Evolutionary conservation across 768 basidiomycete species (phyloP).

Genomic region (Boletales sp.): DNA sequence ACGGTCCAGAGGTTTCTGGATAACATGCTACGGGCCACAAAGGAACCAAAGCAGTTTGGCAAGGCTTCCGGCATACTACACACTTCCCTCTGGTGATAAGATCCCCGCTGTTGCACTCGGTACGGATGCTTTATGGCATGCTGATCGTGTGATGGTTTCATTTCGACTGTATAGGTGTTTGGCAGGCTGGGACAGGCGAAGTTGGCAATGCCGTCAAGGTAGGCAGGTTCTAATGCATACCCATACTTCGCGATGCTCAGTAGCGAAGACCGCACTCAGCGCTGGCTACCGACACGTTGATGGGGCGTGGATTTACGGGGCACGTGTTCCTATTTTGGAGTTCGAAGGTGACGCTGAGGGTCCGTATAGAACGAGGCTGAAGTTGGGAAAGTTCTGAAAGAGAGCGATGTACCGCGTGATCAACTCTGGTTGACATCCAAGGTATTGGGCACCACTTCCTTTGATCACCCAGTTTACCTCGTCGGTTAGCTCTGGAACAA

Average conservation of each 20-base stretch:
- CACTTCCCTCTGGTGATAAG: slow-evolving; percentile 61
- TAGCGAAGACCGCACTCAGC: slow-evolving; percentile 47
- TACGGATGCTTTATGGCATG: slow-evolving; percentile 19
- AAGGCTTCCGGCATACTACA: slow-evolving; percentile 45
- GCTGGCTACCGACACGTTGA: slow-evolving; percentile 72
- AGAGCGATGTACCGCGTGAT: slow-evolving; percentile 57
- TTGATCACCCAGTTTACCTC: not conserved
- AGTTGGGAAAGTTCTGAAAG: slow-evolving; percentile 58
- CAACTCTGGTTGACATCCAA: slow-evolving; percentile 68
- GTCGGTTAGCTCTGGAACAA: slow-evolving; percentile 62
- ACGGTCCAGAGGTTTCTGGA: slow-evolving; percentile 19
- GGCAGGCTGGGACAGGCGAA: slow-evolving; percentile 53
- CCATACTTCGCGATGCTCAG: not conserved
- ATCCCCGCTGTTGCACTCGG: slow-evolving; percentile 69
- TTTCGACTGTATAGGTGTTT: slow-evolving; percentile 44
- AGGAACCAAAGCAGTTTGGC: slow-evolving; percentile 21
- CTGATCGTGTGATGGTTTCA: slow-evolving; percentile 4
- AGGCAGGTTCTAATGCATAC: not conserved
- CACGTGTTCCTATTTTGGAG: slow-evolving; percentile 24
- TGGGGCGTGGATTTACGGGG: slow-evolving; percentile 67
- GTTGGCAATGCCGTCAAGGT: slow-evolving; percentile 70
- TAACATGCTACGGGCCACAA: slow-evolving; percentile 14
- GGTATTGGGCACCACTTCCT: slow-evolving; percentile 24
- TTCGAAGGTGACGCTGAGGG: slow-evolving; percentile 1
- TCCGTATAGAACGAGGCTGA: slow-evolving; percentile 60